phyloP scores from a whole-genome alignment of 441 rosid species.

The Jatropha multifida region DNA sequence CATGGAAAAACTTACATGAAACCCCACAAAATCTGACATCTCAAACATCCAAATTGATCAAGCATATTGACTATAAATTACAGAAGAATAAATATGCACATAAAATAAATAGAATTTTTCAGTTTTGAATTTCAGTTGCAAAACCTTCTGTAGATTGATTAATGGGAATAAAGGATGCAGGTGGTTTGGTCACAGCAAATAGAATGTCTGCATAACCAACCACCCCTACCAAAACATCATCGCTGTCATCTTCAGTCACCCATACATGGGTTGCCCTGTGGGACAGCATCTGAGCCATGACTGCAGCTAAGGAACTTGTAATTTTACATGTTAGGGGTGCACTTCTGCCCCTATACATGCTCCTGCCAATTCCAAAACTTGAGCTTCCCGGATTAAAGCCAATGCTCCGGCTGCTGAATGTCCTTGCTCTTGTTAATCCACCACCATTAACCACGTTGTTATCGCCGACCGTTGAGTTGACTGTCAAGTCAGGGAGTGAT shows the following conservation, averaged over 20 bases:
- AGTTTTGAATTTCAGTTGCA: conserved; percentile 48
- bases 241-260: conserved; percentile 79
- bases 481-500: conserved; percentile 52
- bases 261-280: conserved; percentile 93
- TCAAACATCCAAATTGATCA: conserved; percentile 8
- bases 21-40: neutral
- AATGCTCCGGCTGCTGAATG: conserved; percentile 77
- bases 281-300: conserved; percentile 97
- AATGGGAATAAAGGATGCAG: conserved; percentile 36
- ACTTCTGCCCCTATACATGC: conserved; percentile 91
- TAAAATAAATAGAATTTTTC: conserved; percentile 14
- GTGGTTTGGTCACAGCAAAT: conserved; percentile 68
- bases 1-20: neutral
- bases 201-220: conserved; percentile 83
- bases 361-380: conserved; percentile 55
- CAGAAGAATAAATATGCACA: neutral
- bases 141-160: conserved; percentile 42
- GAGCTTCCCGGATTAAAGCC: conserved; percentile 75
- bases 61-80: neutral
- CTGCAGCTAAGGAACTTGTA: conserved; percentile 86
- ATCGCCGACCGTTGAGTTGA: conserved; percentile 40
- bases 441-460: conserved; percentile 26
- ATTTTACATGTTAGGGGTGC: conserved; percentile 83
- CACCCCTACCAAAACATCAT: conserved; percentile 81
- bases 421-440: conserved; percentile 53